Evolutionary conservation across 2,329 filamentous ascomycete genomes (phyloP).

Genomic region (Calycina herbarum): DNA sequence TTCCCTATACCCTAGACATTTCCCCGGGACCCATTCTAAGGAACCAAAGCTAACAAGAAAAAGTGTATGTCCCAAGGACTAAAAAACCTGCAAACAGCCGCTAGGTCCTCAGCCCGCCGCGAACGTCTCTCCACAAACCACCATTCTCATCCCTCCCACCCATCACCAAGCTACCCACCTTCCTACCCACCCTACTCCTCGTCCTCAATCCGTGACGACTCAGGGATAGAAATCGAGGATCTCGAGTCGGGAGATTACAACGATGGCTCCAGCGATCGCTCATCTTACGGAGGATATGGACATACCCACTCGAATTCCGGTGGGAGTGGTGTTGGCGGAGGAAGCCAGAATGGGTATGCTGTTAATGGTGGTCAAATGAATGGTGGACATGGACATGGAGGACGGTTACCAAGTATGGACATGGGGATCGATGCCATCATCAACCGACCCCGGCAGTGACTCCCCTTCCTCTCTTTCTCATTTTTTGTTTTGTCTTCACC

Average conservation of each 20-base stretch:
- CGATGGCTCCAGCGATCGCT: conserved; percentile 19
- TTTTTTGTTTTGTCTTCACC: background rate
- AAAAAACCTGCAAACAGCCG: conserved; percentile 73
- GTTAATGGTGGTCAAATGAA: conserved; percentile 10
- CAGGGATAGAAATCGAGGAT: conserved; percentile 49
- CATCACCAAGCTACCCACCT: conserved; percentile 2
- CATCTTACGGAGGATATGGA: background rate
- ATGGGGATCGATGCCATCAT: conserved; percentile 63
- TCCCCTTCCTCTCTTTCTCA: background rate
- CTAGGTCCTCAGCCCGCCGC: conserved; percentile 65
- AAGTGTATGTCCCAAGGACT: conserved; percentile 83
- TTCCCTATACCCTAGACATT: background rate
- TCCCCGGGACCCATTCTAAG: no score
- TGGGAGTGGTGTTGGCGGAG: background rate
- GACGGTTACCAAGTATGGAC: conserved; percentile 55
- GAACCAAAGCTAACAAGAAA: conserved; percentile 14
- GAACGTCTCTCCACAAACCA: conserved; percentile 53
- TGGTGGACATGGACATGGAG: conserved; percentile 26
- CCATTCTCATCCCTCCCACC: conserved; percentile 7
- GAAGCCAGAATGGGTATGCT: background rate
- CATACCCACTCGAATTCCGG: background rate
- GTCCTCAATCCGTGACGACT: conserved; percentile 57
- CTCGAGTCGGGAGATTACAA: conserved; percentile 40
- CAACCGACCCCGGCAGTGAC: conserved; percentile 44
- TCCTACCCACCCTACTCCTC: background rate